These are phyloP conservation scores for Apiotrichum montevideense DNA, from an alignment of 1,284 basidiomycete genomes.

Conservation along the genomic window DNA sequence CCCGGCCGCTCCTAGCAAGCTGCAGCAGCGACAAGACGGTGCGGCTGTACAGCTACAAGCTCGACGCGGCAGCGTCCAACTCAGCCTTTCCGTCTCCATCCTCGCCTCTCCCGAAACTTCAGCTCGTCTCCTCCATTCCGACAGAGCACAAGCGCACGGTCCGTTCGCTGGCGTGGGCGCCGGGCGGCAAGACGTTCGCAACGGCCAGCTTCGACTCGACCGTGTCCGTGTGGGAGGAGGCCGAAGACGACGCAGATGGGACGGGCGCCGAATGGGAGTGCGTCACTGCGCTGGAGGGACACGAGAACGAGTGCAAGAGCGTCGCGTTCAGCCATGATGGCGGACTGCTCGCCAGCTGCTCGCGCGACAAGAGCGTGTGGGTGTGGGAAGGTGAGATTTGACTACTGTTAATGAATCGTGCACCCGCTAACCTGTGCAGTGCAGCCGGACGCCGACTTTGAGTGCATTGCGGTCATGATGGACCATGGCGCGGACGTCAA, in stretches of 20 bases:
- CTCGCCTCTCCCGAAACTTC: conserved; percentile 50
- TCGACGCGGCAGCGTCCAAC: conserved; percentile 21
- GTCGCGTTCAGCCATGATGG: conserved; percentile 78
- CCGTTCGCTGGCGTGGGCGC: conserved; percentile 82
- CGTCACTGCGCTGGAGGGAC: conserved; percentile 80
- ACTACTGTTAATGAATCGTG: neutral
- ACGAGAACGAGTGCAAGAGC: conserved; percentile 96
- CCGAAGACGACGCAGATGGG: conserved; percentile 48
- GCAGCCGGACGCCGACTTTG: conserved; percentile 87
- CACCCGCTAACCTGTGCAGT: conserved; percentile 49
- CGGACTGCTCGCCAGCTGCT: conserved; percentile 81
- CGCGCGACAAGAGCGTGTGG: conserved; percentile 96
- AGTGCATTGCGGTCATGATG: conserved; percentile 93
- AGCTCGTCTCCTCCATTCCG: conserved; percentile 58
- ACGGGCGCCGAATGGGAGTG: conserved; percentile 48
- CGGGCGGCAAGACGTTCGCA: conserved; percentile 79
- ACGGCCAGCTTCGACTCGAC: conserved; percentile 94
- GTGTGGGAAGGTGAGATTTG: conserved; percentile 81
- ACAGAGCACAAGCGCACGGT: conserved; percentile 90
- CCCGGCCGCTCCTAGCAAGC: conserved; percentile 73
- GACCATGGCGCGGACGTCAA: conserved; percentile 98
- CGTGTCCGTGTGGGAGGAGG: conserved; percentile 82
- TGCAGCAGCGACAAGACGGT: conserved; percentile 94
- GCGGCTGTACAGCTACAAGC: conserved; percentile 68
- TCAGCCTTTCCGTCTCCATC: conserved; percentile 2